Conservation (phyloP, 2,329 filamentous ascomycete species). For the Geosmithia morbida region DNA sequence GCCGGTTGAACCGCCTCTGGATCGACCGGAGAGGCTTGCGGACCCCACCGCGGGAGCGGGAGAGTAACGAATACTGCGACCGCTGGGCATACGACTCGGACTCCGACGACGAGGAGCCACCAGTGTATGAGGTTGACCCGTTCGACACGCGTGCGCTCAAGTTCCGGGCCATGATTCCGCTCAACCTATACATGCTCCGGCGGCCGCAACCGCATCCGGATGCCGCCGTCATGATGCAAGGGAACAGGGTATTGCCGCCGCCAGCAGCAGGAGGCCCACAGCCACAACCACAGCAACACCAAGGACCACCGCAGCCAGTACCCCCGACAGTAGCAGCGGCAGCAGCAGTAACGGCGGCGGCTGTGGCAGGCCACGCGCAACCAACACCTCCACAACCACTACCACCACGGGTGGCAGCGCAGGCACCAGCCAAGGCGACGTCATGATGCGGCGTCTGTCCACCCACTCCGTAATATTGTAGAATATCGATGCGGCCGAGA, state of each 20-base stretch:
- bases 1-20: conserved; percentile 72
- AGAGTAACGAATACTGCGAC: conserved; percentile 36
- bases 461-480: conserved; percentile 5
- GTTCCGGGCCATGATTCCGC: conserved; percentile 44
- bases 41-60: conserved; percentile 27
- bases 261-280: not conserved
- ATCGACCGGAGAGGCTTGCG: conserved; percentile 67
- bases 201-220: conserved; percentile 10
- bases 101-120: conserved; percentile 68
- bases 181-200: conserved; percentile 26
- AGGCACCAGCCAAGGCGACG: conserved; percentile 1
- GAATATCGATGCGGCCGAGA: conserved; percentile 5
- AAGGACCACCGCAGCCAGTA: not conserved
- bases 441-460: not conserved
- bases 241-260: not conserved
- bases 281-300: no score
- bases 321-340: conserved; percentile 8
- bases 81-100: conserved; percentile 82
- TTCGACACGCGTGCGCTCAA: conserved; percentile 44
- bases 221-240: not conserved
- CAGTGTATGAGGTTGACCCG: conserved; percentile 63
- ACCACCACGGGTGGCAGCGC: no score
- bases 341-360: conserved; percentile 9
- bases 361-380: conserved; percentile 7
- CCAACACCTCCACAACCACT: not conserved